These are phyloP conservation scores for Diaporthe sp. DNA, from an alignment of 2,329 filamentous ascomycete species.

Conservation along the genomic window DNA sequence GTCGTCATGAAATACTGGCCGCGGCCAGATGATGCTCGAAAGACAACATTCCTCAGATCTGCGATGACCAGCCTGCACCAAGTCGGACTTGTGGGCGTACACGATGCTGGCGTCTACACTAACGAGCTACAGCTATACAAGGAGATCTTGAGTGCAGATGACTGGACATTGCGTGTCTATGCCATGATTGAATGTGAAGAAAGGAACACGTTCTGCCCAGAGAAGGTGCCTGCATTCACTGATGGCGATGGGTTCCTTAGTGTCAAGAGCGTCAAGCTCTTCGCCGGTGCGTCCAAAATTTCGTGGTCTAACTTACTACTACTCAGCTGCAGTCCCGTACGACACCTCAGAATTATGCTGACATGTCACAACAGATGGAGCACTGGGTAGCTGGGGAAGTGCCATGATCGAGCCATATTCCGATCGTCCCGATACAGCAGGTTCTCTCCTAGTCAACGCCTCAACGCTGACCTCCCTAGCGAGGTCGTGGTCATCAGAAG, in stretches of 20 bases:
- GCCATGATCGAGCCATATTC: constrained; percentile 79
- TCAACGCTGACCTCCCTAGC: constrained; percentile 68
- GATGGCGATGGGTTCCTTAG: constrained; percentile 65
- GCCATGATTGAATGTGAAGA: constrained; percentile 77
- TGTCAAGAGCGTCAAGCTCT: constrained; percentile 77
- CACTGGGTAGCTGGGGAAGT: constrained; percentile 79
- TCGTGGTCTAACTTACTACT: not conserved
- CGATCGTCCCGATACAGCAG: constrained; percentile 72
- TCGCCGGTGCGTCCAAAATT: constrained; percentile 66
- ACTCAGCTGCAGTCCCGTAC: not conserved
- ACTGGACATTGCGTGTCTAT: constrained; percentile 75
- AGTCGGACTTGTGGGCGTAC: constrained; percentile 77
- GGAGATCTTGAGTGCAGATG: constrained; percentile 57
- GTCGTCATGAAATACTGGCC: constrained; percentile 71
- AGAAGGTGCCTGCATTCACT: constrained; percentile 60
- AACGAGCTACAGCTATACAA: constrained; percentile 68
- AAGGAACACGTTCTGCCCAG: constrained; percentile 75
- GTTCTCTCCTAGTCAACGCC: constrained; percentile 77
- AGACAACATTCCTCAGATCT: constrained; percentile 67
- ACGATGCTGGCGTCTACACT: constrained; percentile 75
- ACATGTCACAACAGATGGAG: constrained; percentile 67
- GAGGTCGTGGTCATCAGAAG: constrained; percentile 69
- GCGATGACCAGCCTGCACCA: constrained; percentile 75
- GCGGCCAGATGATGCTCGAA: constrained; percentile 66
- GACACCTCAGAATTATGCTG: constrained; percentile 40